Evolutionary conservation across 192 early-diverging fungal species (phyloP).

Genomic region (Funneliformis mosseae): DNA sequence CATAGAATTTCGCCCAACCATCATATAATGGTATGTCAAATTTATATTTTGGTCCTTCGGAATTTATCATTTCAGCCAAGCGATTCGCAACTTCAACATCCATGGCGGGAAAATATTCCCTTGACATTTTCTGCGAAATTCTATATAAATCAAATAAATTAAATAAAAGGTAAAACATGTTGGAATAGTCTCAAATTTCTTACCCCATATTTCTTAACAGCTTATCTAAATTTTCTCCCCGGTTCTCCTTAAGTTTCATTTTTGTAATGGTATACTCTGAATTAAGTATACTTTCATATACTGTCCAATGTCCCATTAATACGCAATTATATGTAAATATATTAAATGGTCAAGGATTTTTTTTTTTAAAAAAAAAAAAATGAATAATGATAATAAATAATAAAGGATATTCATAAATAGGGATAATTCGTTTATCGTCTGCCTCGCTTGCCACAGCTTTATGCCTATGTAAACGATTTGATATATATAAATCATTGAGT

Average conservation of each 20-base stretch:
- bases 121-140: not conserved
- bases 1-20: slow-evolving; percentile 2
- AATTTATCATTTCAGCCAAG: not conserved
- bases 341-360: not conserved
- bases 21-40: not conserved
- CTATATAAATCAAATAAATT: not conserved
- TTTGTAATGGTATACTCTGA: slow-evolving; percentile 7
- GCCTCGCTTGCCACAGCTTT: not conserved
- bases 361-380: not conserved
- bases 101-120: slow-evolving; percentile 6
- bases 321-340: slow-evolving; percentile 18
- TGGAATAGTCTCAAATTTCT: not conserved
- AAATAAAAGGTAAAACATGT: not conserved
- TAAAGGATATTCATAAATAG: slow-evolving; percentile 24
- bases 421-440: not conserved
- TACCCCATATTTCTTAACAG: slow-evolving; percentile 15
- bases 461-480: not conserved
- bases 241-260: slow-evolving; percentile 11
- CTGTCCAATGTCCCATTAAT: slow-evolving; percentile 22
- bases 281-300: slow-evolving; percentile 25
- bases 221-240: not conserved
- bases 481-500: not conserved
- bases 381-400: not conserved
- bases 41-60: slow-evolving; percentile 11
- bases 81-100: not conserved